Evolutionary conservation across 306 rosid species (phyloP), one percentile per base, ranked within the genome.

Genomic region (Malus sylvestris): DNA sequence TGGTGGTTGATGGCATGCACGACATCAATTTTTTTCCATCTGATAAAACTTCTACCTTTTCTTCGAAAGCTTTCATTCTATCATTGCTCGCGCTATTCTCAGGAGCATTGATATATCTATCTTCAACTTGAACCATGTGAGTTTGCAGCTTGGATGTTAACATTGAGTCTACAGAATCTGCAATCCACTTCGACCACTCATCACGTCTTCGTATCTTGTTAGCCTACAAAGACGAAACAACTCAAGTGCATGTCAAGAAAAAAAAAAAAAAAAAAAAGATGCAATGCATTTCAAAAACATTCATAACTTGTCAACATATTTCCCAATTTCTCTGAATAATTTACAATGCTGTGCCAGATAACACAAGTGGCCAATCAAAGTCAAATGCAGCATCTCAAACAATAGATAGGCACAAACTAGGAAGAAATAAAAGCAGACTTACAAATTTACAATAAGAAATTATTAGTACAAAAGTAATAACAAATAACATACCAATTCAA

Each of bases 171-270:
- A 76, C 83, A 76, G 87, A 83, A 78, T 72, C 83, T 70, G 68
- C 83, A 81, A 90, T 78, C 97, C 97, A 95, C 78, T 87, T 95
- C 71, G 83, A 80, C 99, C 99, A 95, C 80, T 80, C 83, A 76
- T 87, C 81, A 29, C 82, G 84, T 72, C 86, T 88, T 88, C 99
- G 83, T 71, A 92, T 86, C 89, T 79, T 92, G 82, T 88, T 87
- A 74, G 86, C 97, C 97, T 95, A 73, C 8, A 71, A 68, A 77
- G 60, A 77, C 20, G 46, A 67, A 72, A 25, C 73, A 83, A 38
- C 78, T 68, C 60, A 66, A 49, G 53, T 49, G 53, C 53, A 49
- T 14, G 29, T 35, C 70, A 10, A 30, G 70, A 45, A 75, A 33
- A 33, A 33, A 33, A 33, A 33, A 33, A 32, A 32, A 33, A 33